Evolutionary conservation across 164 flowering plant species (phyloP), one percentile per base, ranked within the genome.

Genomic region (Cinnamomum micranthum): DNA sequence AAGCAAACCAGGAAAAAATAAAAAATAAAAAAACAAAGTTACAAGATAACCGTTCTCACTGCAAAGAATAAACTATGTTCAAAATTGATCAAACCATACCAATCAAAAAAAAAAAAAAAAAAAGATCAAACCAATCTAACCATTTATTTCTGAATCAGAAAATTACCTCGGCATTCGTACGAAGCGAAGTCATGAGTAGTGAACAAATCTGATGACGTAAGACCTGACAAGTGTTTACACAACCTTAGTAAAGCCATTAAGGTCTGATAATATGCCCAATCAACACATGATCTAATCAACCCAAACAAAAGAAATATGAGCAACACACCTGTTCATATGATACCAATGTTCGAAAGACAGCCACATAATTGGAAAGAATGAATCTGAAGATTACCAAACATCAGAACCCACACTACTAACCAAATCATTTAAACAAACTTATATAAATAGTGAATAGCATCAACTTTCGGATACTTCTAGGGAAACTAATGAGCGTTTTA

Each of bases 141-240:
- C 47, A 52, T 51, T 10, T 28, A 17, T 58, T 71, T 69, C 50
- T 23, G 24, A 23, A 75, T 22, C 68, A n/a, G 4, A 31, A 28
- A 74, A 74, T 66, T 84, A 94, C 99, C 99, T 93, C 98, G 62
- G 84, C 79, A 82, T 91, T 91, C 69, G 92, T 94, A 50, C 99
- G 97, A 71, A 96, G 89, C 65, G 98, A 94, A 72, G 97, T 96
- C 98, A 96, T 96, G 58, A 96, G 89, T 82, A 96, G 97, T 59
- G 99, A 96, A 78, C 98, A 96, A 76, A 96, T 91, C 84, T 96
- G 97, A 81, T 86, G 91, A 31, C 88, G 97, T 76, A 96, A 79
- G 78, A 91, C 88, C 99, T 96, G 90, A 78, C 71, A 35, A 65
- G 23, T 78, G 76, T 28, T 22, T 75, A 77, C 2, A 27, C 9